These are phyloP conservation scores for Talaromyces stipitatus DNA, from an alignment of 495 filamentous ascomycete species.

Conservation along the genomic window DNA sequence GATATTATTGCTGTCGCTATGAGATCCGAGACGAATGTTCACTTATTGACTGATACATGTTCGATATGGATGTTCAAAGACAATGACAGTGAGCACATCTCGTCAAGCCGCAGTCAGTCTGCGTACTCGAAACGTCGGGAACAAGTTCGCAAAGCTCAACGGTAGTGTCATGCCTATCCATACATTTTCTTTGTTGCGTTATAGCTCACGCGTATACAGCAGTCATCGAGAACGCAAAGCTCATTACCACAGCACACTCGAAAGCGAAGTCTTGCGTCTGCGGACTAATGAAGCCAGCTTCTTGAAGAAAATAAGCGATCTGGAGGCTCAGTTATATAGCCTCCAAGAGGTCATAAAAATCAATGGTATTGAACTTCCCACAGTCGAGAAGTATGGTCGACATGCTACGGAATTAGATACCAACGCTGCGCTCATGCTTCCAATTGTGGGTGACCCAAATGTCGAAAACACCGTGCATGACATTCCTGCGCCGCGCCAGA, in stretches of 20 bases:
- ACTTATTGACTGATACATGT: background rate
- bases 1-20: background rate
- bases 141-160: background rate
- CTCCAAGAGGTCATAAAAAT: constrained; percentile 9
- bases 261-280: constrained; percentile 24
- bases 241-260: constrained; percentile 28
- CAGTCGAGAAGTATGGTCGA: background rate
- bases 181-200: background rate
- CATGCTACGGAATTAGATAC: background rate
- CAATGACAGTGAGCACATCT: background rate
- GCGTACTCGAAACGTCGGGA: background rate
- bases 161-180: background rate
- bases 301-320: constrained; percentile 13
- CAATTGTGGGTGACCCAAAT: too few species aligned
- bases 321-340: constrained; percentile 9
- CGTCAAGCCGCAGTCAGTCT: background rate
- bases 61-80: background rate
- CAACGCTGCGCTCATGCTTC: background rate
- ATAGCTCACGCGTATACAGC: background rate
- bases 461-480: background rate
- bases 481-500: background rate
- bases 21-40: background rate
- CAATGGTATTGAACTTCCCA: background rate
- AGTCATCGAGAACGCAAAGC: constrained; percentile 35
- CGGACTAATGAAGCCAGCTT: constrained; percentile 23